These are phyloP conservation scores for Exutisphaerella laricina DNA, from an alignment of 2,329 filamentous ascomycete genomes.

Conservation along the genomic window DNA sequence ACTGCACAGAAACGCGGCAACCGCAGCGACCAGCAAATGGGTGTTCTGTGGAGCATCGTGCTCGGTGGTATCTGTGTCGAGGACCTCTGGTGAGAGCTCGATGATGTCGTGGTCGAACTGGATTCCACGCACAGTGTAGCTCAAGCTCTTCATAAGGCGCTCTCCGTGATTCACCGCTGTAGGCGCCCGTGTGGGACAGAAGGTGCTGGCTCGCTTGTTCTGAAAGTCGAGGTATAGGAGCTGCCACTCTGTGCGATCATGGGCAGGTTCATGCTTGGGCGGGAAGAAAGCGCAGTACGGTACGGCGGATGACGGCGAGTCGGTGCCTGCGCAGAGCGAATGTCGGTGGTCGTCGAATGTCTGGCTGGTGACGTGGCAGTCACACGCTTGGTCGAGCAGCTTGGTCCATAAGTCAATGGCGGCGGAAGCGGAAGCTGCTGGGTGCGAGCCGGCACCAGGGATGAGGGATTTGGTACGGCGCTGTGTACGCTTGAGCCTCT, in stretches of 20 bases:
- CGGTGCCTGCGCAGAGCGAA: not conserved
- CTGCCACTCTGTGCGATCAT: not conserved
- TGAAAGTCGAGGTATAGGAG: not conserved
- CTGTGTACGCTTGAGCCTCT: not conserved
- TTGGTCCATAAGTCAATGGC: not conserved
- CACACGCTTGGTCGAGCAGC: not conserved
- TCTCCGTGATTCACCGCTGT: not conserved
- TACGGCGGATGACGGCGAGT: not conserved
- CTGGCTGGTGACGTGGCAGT: not conserved
- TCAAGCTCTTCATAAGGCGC: not conserved
- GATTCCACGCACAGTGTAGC: not conserved
- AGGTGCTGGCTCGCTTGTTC: not conserved
- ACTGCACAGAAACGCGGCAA: conserved; percentile 1
- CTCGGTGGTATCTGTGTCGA: not conserved
- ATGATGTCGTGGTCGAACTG: not conserved
- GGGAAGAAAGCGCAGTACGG: not conserved
- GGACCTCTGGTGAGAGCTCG: not conserved
- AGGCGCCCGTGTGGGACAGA: not conserved
- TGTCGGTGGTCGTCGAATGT: not conserved
- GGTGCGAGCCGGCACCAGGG: not conserved
- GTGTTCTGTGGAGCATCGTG: not conserved
- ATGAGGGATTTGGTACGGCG: conserved; percentile 1
- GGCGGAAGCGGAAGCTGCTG: not conserved
- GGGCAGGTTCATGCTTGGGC: not conserved
- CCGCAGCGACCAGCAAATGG: not conserved